Evolutionary conservation across 2,329 filamentous ascomycete species (phyloP).

Genomic region (Claviceps sp.): DNA sequence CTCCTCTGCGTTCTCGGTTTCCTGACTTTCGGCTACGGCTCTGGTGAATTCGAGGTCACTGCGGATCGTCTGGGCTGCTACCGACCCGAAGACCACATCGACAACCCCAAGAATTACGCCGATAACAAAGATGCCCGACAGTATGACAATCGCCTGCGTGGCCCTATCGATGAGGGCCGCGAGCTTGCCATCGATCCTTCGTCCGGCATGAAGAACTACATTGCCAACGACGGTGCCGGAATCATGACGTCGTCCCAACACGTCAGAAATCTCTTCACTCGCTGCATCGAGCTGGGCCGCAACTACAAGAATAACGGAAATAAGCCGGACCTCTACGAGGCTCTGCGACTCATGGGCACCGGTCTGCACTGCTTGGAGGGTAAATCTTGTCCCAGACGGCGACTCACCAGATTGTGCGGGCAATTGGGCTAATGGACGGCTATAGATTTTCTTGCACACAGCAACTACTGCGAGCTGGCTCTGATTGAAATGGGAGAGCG

Average conservation of each 20-base stretch:
- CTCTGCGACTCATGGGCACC: conserved; percentile 74
- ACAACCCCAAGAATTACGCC: conserved; percentile 79
- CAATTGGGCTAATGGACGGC: conserved; percentile 4
- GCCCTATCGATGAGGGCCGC: conserved; percentile 61
- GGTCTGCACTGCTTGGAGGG: conserved; percentile 79
- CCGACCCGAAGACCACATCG: conserved; percentile 60
- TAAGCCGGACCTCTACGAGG: conserved; percentile 69
- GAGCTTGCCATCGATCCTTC: conserved; percentile 68
- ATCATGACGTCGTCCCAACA: conserved; percentile 75
- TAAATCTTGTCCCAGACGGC: conserved; percentile 15
- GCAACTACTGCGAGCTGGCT: conserved; percentile 82
- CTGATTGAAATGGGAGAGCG: conserved; percentile 75
- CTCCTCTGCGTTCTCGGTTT: conserved; percentile 83
- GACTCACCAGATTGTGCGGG: neutral
- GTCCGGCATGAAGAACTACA: conserved; percentile 84
- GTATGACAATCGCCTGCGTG: conserved; percentile 71
- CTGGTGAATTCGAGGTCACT: conserved; percentile 73
- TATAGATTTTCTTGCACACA: conserved; percentile 77
- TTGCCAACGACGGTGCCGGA: conserved; percentile 65
- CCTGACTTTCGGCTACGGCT: conserved; percentile 76
- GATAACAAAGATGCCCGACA: conserved; percentile 75
- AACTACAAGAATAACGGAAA: conserved; percentile 46
- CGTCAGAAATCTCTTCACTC: conserved; percentile 58
- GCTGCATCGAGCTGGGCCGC: conserved; percentile 68
- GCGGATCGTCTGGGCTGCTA: conserved; percentile 73